Conservation (phyloP, 805 yeast genomes). For the Pichia cephalocereana region DNA sequence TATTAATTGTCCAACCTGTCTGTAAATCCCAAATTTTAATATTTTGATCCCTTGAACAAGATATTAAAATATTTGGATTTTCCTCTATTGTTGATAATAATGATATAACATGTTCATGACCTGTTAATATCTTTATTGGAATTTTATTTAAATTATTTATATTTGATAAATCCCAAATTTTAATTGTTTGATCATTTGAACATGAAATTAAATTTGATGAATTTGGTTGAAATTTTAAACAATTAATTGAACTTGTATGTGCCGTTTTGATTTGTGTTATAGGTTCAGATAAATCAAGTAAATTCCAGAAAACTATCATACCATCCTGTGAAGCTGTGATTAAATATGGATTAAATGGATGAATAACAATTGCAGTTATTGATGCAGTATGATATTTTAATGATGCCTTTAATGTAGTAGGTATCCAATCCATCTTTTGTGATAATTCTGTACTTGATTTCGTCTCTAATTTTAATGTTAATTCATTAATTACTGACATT, state of each 20-base stretch:
- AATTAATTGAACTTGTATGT: conserved; percentile 63
- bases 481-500: conserved; percentile 8
- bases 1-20: conserved; percentile 57
- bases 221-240: conserved; percentile 45
- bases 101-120: conserved; percentile 85
- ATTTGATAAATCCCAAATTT: conserved; percentile 54
- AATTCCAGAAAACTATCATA: conserved; percentile 61
- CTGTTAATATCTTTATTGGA: conserved; percentile 53
- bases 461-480: not conserved
- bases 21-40: conserved; percentile 58
- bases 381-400: conserved; percentile 51
- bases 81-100: conserved; percentile 42
- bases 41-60: conserved; percentile 56
- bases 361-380: conserved; percentile 57
- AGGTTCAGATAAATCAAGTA: conserved; percentile 49
- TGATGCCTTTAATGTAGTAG: conserved; percentile 35
- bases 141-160: conserved; percentile 7
- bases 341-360: conserved; percentile 61
- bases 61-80: conserved; percentile 40
- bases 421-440: conserved; percentile 51
- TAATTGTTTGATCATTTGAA: conserved; percentile 45
- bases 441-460: not conserved
- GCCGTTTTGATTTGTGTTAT: conserved; percentile 53
- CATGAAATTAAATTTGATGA: conserved; percentile 33
- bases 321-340: conserved; percentile 70